A percentile compares a stretch with the other conserved stretches of the same genome.
These are phyloP conservation scores for Ambrosiella cleistominuta DNA, from an alignment of 2,329 filamentous ascomycete species.

Conservation along the genomic window DNA sequence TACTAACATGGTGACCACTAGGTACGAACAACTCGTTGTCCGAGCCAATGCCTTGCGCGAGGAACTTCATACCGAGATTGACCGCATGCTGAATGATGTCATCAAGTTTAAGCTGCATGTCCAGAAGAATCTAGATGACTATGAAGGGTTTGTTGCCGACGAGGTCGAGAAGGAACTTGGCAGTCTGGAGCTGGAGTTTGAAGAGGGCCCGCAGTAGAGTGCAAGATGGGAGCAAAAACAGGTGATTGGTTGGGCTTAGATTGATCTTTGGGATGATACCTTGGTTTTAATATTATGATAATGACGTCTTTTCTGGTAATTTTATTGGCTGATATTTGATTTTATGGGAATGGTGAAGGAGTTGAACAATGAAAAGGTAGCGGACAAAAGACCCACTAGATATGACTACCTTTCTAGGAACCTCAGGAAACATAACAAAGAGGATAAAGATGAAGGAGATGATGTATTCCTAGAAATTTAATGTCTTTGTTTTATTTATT, in stretches of 20 bases:
- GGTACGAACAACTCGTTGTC: constrained; percentile 82
- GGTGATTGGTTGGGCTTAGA: not conserved
- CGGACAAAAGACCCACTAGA: no score
- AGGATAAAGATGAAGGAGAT: no score
- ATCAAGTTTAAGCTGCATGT: constrained; percentile 98
- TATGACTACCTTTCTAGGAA: no score
- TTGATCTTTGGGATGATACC: not conserved
- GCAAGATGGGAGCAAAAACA: not conserved
- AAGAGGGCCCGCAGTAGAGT: not conserved
- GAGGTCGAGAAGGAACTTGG: constrained; percentile 76
- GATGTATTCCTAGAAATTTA: no score
- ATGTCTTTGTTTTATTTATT: no score
- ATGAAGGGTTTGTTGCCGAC: constrained; percentile 81
- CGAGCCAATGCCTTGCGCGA: constrained; percentile 73
- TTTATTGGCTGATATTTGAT: no score
- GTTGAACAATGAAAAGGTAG: no score
- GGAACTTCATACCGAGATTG: constrained; percentile 92
- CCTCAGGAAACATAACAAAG: no score
- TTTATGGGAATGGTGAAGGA: no score
- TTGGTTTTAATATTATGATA: not conserved
- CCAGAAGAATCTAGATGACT: constrained; percentile 81
- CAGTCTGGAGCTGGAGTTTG: constrained; percentile 32
- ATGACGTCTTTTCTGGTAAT: not conserved
- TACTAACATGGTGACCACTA: constrained; percentile 19
- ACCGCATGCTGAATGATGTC: constrained; percentile 88